Percentiles rank a stretch among this genome's conserved stretches.
Conservation (phyloP, 2,329 filamentous ascomycete species). For the Pseudogymnoascus sp. region DNA sequence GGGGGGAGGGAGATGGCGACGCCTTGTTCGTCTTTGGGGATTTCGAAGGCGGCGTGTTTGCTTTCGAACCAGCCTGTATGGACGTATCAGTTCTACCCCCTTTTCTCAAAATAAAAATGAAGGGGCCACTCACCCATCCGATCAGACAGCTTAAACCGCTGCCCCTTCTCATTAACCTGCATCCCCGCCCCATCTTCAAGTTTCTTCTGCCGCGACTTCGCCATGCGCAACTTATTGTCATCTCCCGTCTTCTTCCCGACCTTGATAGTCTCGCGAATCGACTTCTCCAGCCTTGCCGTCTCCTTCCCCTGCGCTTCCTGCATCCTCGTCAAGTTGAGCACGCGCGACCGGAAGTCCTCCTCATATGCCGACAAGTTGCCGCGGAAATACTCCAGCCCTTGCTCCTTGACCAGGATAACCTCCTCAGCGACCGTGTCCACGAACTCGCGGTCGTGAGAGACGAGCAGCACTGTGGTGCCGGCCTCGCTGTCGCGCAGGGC, state of each 20-base stretch:
- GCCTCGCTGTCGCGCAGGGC: constrained; percentile 45
- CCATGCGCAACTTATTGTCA: constrained; percentile 78
- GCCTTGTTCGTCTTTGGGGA: constrained; percentile 53
- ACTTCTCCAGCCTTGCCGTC: constrained; percentile 70
- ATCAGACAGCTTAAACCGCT: constrained; percentile 63
- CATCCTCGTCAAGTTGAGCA: constrained; percentile 61
- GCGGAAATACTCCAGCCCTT: constrained; percentile 63
- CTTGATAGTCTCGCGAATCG: constrained; percentile 65
- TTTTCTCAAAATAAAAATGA: background rate
- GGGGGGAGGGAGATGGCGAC: constrained; percentile 51
- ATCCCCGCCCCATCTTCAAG: constrained; percentile 74
- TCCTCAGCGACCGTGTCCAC: constrained; percentile 67
- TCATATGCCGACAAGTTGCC: constrained; percentile 69
- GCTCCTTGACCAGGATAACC: constrained; percentile 66
- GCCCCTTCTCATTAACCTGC: constrained; percentile 62
- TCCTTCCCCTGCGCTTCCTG: constrained; percentile 76
- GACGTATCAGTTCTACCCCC: background rate
- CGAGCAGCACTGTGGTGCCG: constrained; percentile 61
- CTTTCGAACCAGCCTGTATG: constrained; percentile 34
- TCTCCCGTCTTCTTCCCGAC: constrained; percentile 70
- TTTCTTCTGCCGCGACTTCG: constrained; percentile 76
- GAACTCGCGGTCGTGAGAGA: constrained; percentile 80
- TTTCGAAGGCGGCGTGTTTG: constrained; percentile 51
- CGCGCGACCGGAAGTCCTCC: constrained; percentile 56
- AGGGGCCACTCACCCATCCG: background rate